phyloP scores from a whole-genome alignment of 208 protist genomes.

The Trichomonas vaginalis region DNA sequence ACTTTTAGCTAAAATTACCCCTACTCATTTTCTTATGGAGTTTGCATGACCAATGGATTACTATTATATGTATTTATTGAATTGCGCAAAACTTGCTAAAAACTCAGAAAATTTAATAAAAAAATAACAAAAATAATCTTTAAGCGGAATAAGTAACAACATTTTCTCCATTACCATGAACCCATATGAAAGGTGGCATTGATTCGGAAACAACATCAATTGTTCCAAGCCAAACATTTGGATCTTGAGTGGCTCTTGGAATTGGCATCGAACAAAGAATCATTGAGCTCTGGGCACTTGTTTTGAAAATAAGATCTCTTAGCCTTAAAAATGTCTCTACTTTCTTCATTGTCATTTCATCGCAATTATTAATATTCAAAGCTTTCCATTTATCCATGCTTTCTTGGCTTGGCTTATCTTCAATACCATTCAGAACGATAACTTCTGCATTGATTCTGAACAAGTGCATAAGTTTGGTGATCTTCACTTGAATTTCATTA shows the following conservation, averaged over 20 bases:
- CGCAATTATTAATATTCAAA: background rate
- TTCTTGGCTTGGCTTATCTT: background rate
- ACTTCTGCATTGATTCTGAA: conserved; percentile 1
- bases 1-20: no score
- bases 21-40: no score
- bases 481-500: background rate
- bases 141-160: background rate
- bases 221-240: background rate
- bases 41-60: no score
- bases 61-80: no score
- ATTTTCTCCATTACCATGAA: background rate
- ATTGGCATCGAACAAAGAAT: background rate
- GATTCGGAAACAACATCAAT: background rate
- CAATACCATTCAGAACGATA: background rate
- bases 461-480: background rate
- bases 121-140: no score
- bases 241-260: background rate
- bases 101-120: no score
- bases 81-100: no score
- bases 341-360: background rate
- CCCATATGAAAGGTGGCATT: background rate
- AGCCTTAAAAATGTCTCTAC: background rate
- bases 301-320: background rate
- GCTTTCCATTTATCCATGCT: background rate
- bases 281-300: background rate